Evolutionary conservation across 331 rosid species (phyloP), one percentile per base, ranked within the genome.

Genomic region (Quercus lobata): DNA sequence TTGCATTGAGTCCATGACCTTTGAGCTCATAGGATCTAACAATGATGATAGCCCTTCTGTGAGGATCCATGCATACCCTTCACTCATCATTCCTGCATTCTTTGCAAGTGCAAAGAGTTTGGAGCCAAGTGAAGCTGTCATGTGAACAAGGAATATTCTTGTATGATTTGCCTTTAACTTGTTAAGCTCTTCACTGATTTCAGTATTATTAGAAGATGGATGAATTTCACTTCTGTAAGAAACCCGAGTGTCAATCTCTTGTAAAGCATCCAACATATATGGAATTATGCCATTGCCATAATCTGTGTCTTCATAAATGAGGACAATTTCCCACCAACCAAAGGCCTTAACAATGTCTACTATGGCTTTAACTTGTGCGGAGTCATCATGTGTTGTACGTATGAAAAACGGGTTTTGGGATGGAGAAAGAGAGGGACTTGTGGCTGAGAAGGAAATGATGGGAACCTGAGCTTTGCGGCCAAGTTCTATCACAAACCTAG

Each of bases 351-450:
- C 58, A 24, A 82, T 70, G 57, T 83, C 76, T 1, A 71, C 74
- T 18, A 85, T 82, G 32, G 88, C 81, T 61, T 82, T 11, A 5
- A 72, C 82, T 32, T 85, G 88, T 32, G 69, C 56, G n/a, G 71
- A 58, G 29, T 81, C 85, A 22, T 73, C 72, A 29, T 41, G 88
- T 11, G 85, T 71, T 3, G 56, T 27, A 0, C 88, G 79, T 41
- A 80, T 58, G 66, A 84, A 84, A 25, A 7, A 65, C 2, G 37
- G 55, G 44, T 55, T 61, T 1, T 41, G 58, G 12, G 41, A 44
- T 9, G 86, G 69, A n/a, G 87, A 61, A 8, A 83, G 81, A 5
- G 76, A 75, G 32, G 87, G 78, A 22, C 84, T 79, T 34, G 87
- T 79, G 6, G 87, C 81, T 1, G 84, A 60, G 49, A 79, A 79